Conservation (phyloP, 352 stramenopile species). For the Globisporangium spinosum region DNA sequence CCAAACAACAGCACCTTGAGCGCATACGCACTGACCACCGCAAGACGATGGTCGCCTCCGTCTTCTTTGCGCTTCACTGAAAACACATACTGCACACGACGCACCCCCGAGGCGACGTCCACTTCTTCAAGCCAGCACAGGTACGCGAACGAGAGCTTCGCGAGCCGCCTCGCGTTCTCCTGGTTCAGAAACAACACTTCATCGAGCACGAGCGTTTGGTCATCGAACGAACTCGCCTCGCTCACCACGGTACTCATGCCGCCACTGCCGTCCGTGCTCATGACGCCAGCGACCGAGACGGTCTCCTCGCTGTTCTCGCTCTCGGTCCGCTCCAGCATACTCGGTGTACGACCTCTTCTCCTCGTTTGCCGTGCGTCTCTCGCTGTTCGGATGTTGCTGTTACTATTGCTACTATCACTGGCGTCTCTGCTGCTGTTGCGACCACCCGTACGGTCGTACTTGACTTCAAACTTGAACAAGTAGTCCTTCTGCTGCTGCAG, state of each 20-base stretch:
- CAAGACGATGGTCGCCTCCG: constrained; percentile 23
- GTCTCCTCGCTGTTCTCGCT: constrained; percentile 12
- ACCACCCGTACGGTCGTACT: constrained; percentile 33
- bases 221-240: constrained; percentile 45
- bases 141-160: constrained; percentile 40
- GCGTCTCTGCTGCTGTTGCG: constrained; percentile 8
- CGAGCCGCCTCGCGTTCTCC: constrained; percentile 44
- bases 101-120: constrained; percentile 49
- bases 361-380: neutral
- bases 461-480: constrained; percentile 79
- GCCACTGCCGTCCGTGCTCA: constrained; percentile 28
- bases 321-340: constrained; percentile 11
- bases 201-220: constrained; percentile 24
- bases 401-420: neutral
- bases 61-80: constrained; percentile 28
- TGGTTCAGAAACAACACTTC: constrained; percentile 36
- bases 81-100: constrained; percentile 68
- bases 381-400: neutral
- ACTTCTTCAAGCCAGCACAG: constrained; percentile 79
- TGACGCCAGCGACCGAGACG: constrained; percentile 16
- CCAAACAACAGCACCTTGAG: constrained; percentile 43
- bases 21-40: constrained; percentile 63
- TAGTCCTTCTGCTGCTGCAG: constrained; percentile 64
- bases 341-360: constrained; percentile 14
- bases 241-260: constrained; percentile 48